Percentiles rank a stretch among this genome's conserved stretches.
Evolutionary conservation across 306 rosid species (phyloP).

Genomic region (Cicer judaicum): DNA sequence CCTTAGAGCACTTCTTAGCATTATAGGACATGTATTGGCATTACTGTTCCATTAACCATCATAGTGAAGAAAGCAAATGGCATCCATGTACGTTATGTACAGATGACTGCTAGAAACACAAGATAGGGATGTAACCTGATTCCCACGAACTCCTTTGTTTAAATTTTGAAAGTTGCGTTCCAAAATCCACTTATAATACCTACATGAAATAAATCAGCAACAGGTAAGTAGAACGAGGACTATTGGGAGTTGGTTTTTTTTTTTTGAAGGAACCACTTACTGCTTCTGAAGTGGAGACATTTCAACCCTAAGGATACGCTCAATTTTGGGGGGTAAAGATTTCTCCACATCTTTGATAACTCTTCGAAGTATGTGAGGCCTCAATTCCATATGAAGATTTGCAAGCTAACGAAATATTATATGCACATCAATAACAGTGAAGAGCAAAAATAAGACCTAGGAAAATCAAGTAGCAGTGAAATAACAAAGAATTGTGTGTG

Average conservation of each 20-base stretch:
- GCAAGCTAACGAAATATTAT: constrained; percentile 72
- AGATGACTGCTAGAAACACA: not conserved
- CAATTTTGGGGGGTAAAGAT: constrained; percentile 98
- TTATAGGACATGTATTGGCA: constrained; percentile 7
- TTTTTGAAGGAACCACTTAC: constrained; percentile 54
- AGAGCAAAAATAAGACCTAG: constrained; percentile 2
- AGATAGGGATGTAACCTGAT: constrained; percentile 73
- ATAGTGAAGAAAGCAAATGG: constrained; percentile 20
- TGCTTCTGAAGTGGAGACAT: constrained; percentile 99
- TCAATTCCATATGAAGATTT: constrained; percentile 94
- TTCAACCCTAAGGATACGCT: constrained; percentile 96
- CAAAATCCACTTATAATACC: constrained; percentile 99
- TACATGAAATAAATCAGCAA: constrained; percentile 46
- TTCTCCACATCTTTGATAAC: constrained; percentile 99
- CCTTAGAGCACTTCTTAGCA: not conserved
- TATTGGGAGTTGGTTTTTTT: not conserved
- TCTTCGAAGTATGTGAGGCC: constrained; percentile 98
- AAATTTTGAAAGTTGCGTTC: constrained; percentile 97
- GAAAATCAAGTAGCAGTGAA: constrained; percentile 13
- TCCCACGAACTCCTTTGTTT: constrained; percentile 99
- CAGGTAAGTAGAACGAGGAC: constrained; percentile 39
- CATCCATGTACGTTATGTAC: constrained; percentile 5
- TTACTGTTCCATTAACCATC: constrained; percentile 15
- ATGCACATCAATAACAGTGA: constrained; percentile 32
- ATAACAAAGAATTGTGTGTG: constrained; percentile 11